Base-by-base conservation (phyloP, 2,329 filamentous ascomycete species). In the Colletotrichum tabaci region DNA sequence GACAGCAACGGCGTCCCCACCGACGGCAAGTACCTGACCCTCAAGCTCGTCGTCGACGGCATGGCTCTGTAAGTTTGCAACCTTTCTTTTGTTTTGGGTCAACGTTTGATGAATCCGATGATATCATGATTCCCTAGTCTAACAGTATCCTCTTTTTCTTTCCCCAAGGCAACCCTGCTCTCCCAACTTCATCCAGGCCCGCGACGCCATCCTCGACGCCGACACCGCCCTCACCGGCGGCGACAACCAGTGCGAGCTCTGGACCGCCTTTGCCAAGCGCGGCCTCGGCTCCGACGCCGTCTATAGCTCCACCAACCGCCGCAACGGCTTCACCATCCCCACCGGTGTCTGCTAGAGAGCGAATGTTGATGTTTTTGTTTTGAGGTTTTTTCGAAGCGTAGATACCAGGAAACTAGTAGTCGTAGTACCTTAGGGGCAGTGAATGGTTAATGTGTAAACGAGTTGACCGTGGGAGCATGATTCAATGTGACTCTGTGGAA, bases 211-310 rank as follows among this genome's bases (percentile, higher is more conserved):
- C 73, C 75, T 90, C 26, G 88, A 89, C 68, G 88, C 88, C 0
- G 88, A 90, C 75, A 78, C 78, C 44, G 83, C 83, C 4, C 80
- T 90, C 10, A 89, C 87, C 1, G 83, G 82, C 1, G 88, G 87
- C 2, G 77, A 75, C 13, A 89, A 90, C 77, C 70, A 75, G 15
- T 89, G 88, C 64, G 82, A 83, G 74, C 79, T 90, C 70, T 90
- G 88, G 88, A 86, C 74, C 16, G 88, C 76, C 0, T 89, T 90
- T 74, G 87, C 88, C 1, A 89, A 89, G 84, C 80, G 88, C 57
- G 88, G 88, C n/a, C 77, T 90, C 3, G 88, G 88, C 46, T 66
- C 74, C 0, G 76, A 77, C 15, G 84, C 84, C 6, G 75, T 56
- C 49, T 82, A 81, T 58, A 76, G 74, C 71, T 62, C 72, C 23